Conservation (phyloP, 169 alveolate species). For the Babesia ovata region DNA sequence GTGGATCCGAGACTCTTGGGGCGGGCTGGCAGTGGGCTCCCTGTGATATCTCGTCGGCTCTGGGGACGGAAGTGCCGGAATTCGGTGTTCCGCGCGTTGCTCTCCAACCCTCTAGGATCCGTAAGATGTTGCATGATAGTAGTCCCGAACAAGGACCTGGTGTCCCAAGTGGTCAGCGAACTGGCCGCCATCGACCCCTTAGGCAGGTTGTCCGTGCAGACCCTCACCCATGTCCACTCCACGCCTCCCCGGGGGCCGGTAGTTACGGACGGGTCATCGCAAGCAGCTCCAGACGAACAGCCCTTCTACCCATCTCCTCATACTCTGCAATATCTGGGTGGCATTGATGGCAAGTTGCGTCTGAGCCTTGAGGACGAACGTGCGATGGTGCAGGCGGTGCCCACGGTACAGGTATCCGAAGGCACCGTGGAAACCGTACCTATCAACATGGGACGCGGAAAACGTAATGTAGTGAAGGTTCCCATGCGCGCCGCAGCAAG, state of each 20-base stretch:
- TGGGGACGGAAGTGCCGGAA: constrained; percentile 44
- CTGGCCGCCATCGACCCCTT: constrained; percentile 64
- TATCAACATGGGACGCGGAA: constrained; percentile 22
- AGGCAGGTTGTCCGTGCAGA: constrained; percentile 73
- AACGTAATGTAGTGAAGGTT: not conserved
- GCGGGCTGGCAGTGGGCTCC: constrained; percentile 2
- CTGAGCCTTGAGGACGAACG: constrained; percentile 52
- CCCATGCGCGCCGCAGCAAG: not conserved
- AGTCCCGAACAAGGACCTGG: constrained; percentile 73
- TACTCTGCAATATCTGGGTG: constrained; percentile 6
- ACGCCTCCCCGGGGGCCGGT: constrained; percentile 3
- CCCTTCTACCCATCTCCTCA: constrained; percentile 30
- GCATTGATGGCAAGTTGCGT: not conserved
- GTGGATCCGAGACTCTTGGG: constrained; percentile 24
- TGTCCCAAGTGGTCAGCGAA: constrained; percentile 68
- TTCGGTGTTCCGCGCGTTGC: constrained; percentile 44
- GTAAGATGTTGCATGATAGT: constrained; percentile 64
- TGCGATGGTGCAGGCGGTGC: constrained; percentile 40
- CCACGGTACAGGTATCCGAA: constrained; percentile 26
- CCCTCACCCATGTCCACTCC: constrained; percentile 63
- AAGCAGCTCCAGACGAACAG: not conserved
- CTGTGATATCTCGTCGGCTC: constrained; percentile 20
- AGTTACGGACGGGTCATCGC: not conserved
- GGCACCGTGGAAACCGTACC: constrained; percentile 32
- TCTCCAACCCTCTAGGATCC: constrained; percentile 58